phyloP scores from a whole-genome alignment of 2,329 filamentous ascomycete genomes.

The Eutypa lata region DNA sequence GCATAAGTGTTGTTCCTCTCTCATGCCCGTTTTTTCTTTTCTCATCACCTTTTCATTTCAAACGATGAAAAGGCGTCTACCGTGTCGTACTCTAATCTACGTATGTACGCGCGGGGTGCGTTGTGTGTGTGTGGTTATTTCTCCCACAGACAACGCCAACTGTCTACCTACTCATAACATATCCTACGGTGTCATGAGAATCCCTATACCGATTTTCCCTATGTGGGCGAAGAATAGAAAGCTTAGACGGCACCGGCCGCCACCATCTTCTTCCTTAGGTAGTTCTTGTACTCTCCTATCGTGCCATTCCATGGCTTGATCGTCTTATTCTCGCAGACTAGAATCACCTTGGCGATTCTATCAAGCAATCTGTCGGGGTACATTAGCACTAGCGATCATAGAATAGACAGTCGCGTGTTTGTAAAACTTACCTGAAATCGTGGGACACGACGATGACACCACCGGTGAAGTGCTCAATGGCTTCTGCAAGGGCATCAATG shows the following conservation, averaged over 20 bases:
- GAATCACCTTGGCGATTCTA: constrained; percentile 99
- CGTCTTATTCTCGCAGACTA: constrained; percentile 98
- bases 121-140: no score
- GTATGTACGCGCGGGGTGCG: no score
- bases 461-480: constrained; percentile 93
- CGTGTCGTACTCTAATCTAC: no score
- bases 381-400: constrained; percentile 14
- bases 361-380: constrained; percentile 71
- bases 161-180: no score
- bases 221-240: no score
- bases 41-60: no score
- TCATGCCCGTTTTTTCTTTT: no score
- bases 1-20: no score
- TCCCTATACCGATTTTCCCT: no score
- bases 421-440: constrained; percentile 87
- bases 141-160: no score
- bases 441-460: constrained; percentile 98
- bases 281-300: constrained; percentile 96
- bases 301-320: constrained; percentile 83
- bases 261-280: constrained; percentile 99
- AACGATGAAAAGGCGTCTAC: no score
- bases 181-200: no score
- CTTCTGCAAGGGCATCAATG: constrained; percentile 94
- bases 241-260: constrained; percentile 77
- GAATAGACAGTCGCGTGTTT: background rate